Evolutionary conservation across 129 eudicot species (phyloP), one percentile per base, ranked within the genome.

Genomic region (Flaveria trinervia): DNA sequence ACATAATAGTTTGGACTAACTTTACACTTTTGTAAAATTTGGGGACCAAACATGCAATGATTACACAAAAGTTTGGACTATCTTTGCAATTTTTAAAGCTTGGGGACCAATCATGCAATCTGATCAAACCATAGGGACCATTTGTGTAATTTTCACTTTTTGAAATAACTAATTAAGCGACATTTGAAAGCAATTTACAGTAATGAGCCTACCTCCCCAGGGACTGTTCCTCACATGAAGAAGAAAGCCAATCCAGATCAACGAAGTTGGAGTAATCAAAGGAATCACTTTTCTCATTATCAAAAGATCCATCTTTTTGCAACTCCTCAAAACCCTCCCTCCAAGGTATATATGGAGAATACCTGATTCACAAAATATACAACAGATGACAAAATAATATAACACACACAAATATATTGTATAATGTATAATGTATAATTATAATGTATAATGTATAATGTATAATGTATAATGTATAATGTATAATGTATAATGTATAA

Each of bases 201-300:
- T 20, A 77, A 75, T n/a, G 62, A 33, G 59, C 59, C 52, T 87
- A 92, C 97, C 97, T 86, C 48, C 85, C 88, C 78, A 80, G 57
- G 9, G 81, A 66, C 77, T 89, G 89, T 66, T 88, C 86, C 68
- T 87, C 89, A 30, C 86, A 83, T 44, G 94, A 88, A 65, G 96
- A 92, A 80, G 97, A 92, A 45, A 92, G 87, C 96, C 93, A 88
- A 65, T 89, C 96, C 46, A 92, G 82, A 84, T 92, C 93, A 46
- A 92, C 87, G 79, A 92, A 92, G 85, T 92, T 92, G 68, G 97
- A 92, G 83, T 78, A 82, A 70, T 92, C 97, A 72, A 74, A 33
- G 60, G 88, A 70, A 57, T 87, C 88, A 10, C 77, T 77, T 23
- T 82, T 80, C 73, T 85, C 83, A 71, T 83, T 77, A 61, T 85